Conservation (phyloP, 441 rosid species). For the Erodium trifolium region DNA sequence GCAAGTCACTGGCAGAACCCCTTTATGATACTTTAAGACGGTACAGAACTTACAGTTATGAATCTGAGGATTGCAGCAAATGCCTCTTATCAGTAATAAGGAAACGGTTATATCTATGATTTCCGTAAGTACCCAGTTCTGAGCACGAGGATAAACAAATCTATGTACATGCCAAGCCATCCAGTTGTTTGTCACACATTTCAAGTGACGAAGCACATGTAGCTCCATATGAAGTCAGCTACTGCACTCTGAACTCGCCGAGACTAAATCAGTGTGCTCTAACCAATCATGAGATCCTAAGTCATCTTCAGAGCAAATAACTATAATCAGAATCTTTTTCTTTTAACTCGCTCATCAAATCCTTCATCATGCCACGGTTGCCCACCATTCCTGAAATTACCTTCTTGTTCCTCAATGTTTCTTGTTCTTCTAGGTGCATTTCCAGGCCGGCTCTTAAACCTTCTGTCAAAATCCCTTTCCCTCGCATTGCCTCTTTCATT, state of each 20-base stretch:
- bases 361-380: constrained; percentile 41
- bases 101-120: background rate
- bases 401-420: constrained; percentile 34
- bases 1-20: background rate
- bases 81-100: background rate
- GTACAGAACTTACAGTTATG: background rate
- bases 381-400: constrained; percentile 20
- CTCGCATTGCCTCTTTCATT: constrained; percentile 46
- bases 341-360: constrained; percentile 42
- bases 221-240: background rate
- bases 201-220: background rate
- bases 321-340: constrained; percentile 47
- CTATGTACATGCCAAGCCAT: background rate
- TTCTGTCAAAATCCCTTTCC: constrained; percentile 44
- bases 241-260: background rate
- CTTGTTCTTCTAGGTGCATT: constrained; percentile 49
- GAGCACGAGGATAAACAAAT: background rate
- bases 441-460: constrained; percentile 45
- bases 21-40: background rate
- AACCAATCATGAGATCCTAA: background rate
- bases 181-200: background rate
- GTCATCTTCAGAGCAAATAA: background rate
- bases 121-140: background rate
- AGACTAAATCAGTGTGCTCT: background rate
- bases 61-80: background rate